Conservation (phyloP, 1,284 basidiomycete genomes). For the Coniferiporia sulphurascens region DNA sequence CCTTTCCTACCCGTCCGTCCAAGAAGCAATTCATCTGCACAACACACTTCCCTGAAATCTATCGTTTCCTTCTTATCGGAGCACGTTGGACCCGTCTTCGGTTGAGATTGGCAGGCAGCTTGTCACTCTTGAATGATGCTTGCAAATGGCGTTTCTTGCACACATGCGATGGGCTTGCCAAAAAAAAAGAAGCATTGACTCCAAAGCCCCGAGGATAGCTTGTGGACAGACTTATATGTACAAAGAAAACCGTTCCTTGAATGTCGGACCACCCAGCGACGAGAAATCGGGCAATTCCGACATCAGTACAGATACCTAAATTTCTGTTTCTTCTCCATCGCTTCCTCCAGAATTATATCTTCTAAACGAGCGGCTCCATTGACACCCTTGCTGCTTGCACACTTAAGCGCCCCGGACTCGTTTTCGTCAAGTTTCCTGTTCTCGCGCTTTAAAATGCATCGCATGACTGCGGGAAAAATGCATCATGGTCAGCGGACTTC, state of each 20-base stretch:
- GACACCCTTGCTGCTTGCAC: constrained; percentile 30
- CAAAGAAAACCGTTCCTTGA: too few species aligned
- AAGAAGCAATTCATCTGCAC: constrained; percentile 75
- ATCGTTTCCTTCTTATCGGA: constrained; percentile 63
- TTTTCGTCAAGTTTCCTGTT: constrained; percentile 34
- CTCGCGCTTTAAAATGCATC: constrained; percentile 30
- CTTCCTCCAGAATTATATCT: constrained; percentile 35
- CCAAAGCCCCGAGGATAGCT: too few species aligned
- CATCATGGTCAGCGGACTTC: too few species aligned
- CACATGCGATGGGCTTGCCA: too few species aligned
- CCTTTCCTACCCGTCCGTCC: constrained; percentile 56
- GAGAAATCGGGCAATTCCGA: too few species aligned
- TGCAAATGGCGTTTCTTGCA: too few species aligned
- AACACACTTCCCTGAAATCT: constrained; percentile 56
- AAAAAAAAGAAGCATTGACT: too few species aligned
- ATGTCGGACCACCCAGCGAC: too few species aligned
- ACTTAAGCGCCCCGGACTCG: constrained; percentile 30
- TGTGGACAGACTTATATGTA: too few species aligned
- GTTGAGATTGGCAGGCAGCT: too few species aligned
- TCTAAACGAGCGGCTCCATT: constrained; percentile 35
- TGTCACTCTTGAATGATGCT: too few species aligned
- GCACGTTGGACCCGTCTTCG: constrained; percentile 38
- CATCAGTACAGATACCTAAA: constrained; percentile 39
- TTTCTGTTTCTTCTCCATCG: constrained; percentile 33
- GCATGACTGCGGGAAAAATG: constrained; percentile 27